Conservation (phyloP, 805 yeast species). For the Barnettozyma sp. region DNA sequence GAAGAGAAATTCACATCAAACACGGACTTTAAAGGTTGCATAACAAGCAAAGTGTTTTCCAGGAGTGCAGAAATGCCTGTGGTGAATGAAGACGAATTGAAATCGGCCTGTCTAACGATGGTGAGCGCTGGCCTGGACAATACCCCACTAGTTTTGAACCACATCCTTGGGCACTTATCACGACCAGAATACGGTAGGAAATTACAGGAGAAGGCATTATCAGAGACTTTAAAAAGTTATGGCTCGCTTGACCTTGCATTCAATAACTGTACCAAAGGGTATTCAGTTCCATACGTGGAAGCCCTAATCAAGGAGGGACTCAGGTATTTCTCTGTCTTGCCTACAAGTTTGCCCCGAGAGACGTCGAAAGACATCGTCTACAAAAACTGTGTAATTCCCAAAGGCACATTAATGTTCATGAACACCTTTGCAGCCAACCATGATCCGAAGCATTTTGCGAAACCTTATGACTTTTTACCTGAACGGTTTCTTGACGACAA, state of each 20-base stretch:
- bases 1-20: conserved; percentile 21
- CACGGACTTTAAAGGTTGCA: conserved; percentile 25
- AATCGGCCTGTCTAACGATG: conserved; percentile 63
- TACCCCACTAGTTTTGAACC: conserved; percentile 54
- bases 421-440: conserved; percentile 69
- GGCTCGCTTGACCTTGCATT: conserved; percentile 31
- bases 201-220: conserved; percentile 39
- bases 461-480: conserved; percentile 45
- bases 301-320: conserved; percentile 61
- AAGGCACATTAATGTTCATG: conserved; percentile 51
- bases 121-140: conserved; percentile 78
- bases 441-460: conserved; percentile 38
- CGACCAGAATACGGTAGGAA: conserved; percentile 31
- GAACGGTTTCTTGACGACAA: conserved; percentile 41
- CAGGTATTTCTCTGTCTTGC: conserved; percentile 57
- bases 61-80: conserved; percentile 11
- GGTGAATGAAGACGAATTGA: conserved; percentile 37
- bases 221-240: conserved; percentile 32
- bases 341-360: conserved; percentile 57
- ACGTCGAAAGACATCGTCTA: conserved; percentile 46
- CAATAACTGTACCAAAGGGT: conserved; percentile 23
- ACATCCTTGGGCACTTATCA: conserved; percentile 54
- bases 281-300: conserved; percentile 39
- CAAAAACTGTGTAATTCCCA: conserved; percentile 40
- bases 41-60: conserved; percentile 28